Base-by-base conservation (phyloP, 306 rosid genomes). In the Prunus padus region DNA sequence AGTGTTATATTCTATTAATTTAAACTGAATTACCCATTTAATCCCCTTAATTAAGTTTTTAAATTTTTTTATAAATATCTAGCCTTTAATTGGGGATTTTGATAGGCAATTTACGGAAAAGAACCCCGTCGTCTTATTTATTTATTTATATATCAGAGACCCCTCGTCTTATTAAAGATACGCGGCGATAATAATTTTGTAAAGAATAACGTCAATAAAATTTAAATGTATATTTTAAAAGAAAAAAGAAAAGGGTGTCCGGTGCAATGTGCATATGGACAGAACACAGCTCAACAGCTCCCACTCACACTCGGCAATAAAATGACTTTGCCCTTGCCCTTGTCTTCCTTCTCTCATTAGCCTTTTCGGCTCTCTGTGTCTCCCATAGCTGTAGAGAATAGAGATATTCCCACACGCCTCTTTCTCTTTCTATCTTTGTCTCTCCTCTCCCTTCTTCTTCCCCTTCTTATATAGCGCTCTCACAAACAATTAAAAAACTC, bases 241-340 rank as follows among this genome's bases (percentile, higher is more conserved):
- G 1, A 8, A 25, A n/a, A 23, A 42, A 22, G 0, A 8, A 19
- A 9, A 45, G 45, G 82, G 25, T 42, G 44, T 30, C 20, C 10
- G 79, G 89, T 82, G 68, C 46, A 45, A 11, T 26, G 80, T 14
- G 75, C 81, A 71, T 72, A 79, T 75, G 88, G 83, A 86, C 87
- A 23, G 74, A 72, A 55, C 77, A 87, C 77, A 87, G 87, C 91
- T 82, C 86, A 79, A 77, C 76, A 77, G 69, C 80, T 42, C 60
- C 45, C 80, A 28, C 75, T 76, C 74, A 13, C 83, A 14, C 69
- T 70, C 81, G 22, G 81, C 76, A 81, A 87, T 90, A 84, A 86
- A 79, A 87, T 15, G 87, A 77, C 79, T 72, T 72, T 65, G 69
- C 80, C 20, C 54, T 86, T 86, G 73, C 16, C 84, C 0, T 0